A percentile compares a stretch with the other conserved stretches of the same genome.
phyloP scores from a whole-genome alignment of 257 asterid species.

The Marsdenia floribunda region DNA sequence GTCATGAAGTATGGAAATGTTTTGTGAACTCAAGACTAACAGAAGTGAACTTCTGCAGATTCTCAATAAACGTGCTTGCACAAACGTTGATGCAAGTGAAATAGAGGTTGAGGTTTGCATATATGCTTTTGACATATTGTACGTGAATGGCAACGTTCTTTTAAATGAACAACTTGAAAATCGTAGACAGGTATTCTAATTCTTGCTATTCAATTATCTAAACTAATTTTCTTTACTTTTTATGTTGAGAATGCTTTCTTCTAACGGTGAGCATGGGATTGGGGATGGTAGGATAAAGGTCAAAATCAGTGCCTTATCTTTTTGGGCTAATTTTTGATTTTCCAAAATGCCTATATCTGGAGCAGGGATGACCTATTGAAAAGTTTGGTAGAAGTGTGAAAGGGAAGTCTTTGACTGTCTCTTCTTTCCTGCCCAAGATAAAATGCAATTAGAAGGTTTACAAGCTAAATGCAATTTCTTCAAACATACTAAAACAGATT shows the following conservation, averaged over 20 bases:
- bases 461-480: neutral
- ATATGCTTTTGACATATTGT: slow-evolving; percentile 88
- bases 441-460: neutral
- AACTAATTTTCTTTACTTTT: slow-evolving; percentile 13
- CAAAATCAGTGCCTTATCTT: neutral
- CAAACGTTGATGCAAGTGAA: slow-evolving; percentile 68
- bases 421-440: neutral
- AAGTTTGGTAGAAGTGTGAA: too few relatives aligned
- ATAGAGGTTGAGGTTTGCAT: slow-evolving; percentile 86
- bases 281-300: neutral
- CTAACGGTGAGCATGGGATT: neutral
- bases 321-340: too few relatives aligned
- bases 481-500: neutral
- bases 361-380: too few relatives aligned
- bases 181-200: slow-evolving; percentile 77
- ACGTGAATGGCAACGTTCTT: slow-evolving; percentile 76
- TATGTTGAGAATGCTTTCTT: slow-evolving; percentile 5
- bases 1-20: neutral
- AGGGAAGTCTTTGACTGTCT: too few relatives aligned
- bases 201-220: slow-evolving; percentile 9
- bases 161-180: slow-evolving; percentile 73
- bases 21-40: slow-evolving; percentile 13
- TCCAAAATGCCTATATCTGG: too few relatives aligned
- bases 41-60: slow-evolving; percentile 39
- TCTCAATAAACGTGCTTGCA: slow-evolving; percentile 86